Conservation (phyloP, 306 rosid genomes). For the Cicer cuneatum region DNA sequence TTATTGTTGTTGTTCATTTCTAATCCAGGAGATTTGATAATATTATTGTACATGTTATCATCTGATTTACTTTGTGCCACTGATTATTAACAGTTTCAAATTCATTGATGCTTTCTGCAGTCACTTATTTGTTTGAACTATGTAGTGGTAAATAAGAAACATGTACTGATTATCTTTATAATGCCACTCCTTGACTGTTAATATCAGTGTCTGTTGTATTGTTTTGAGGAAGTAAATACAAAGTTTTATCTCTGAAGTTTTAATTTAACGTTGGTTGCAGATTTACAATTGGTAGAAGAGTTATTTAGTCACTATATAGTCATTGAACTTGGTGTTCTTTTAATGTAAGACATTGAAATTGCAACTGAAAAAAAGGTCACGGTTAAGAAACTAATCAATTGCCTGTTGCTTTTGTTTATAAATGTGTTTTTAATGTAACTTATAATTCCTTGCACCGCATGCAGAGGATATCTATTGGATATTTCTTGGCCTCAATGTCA, state of each 20-base stretch:
- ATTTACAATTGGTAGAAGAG: slow-evolving; percentile 12
- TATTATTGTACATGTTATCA: slow-evolving; percentile 13
- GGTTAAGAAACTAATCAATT: slow-evolving; percentile 23
- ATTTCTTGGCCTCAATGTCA: slow-evolving; percentile 69
- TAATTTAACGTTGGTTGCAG: slow-evolving; percentile 18
- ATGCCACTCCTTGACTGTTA: slow-evolving; percentile 17
- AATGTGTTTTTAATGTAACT: slow-evolving; percentile 10
- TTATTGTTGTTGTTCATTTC: background rate
- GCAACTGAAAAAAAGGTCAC: background rate
- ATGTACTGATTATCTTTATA: slow-evolving; percentile 15
- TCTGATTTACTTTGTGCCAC: slow-evolving; percentile 15
- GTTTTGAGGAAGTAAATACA: slow-evolving; percentile 28
- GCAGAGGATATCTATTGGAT: slow-evolving; percentile 86
- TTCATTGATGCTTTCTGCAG: slow-evolving; percentile 24
- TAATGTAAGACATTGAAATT: background rate
- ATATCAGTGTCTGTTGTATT: slow-evolving; percentile 31
- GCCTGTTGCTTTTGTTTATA: slow-evolving; percentile 40
- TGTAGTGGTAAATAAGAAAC: background rate
- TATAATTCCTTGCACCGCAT: slow-evolving; percentile 33
- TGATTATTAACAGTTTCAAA: slow-evolving; percentile 12
- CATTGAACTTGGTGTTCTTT: slow-evolving; percentile 11
- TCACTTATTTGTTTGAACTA: slow-evolving; percentile 20
- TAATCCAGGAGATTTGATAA: slow-evolving; percentile 26
- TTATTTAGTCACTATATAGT: slow-evolving; percentile 10
- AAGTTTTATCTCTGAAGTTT: background rate